Evolutionary conservation across 306 rosid genomes (phyloP).

Genomic region (Biancaea sappan): DNA sequence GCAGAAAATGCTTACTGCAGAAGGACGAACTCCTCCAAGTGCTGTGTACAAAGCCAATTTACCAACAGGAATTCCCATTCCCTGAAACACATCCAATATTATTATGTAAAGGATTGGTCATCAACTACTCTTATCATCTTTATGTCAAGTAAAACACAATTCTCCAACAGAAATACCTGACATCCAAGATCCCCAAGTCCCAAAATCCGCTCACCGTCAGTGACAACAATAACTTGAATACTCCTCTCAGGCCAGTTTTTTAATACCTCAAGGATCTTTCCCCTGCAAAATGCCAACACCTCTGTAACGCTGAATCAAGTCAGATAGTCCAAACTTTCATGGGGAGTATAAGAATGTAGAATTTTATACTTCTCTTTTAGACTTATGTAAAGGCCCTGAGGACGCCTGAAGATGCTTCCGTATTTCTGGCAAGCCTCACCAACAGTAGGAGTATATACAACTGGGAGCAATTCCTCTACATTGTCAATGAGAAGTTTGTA

Average conservation of each 20-base stretch:
- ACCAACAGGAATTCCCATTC: slow-evolving; percentile 99
- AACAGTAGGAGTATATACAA: slow-evolving; percentile 77
- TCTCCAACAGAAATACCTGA: slow-evolving; percentile 60
- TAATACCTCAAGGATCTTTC: slow-evolving; percentile 87
- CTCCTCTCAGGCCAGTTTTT: slow-evolving; percentile 94
- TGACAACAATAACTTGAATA: slow-evolving; percentile 78
- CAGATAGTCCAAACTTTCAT: slow-evolving; percentile 5
- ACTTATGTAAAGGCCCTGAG: slow-evolving; percentile 98
- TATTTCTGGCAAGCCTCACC: slow-evolving; percentile 85
- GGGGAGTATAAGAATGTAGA: slow-evolving; percentile 8
- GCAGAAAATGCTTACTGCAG: slow-evolving; percentile 63
- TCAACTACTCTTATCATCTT: slow-evolving; percentile 19
- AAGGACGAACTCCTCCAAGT: slow-evolving; percentile 98
- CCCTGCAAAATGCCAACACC: slow-evolving; percentile 51
- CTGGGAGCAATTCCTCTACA: slow-evolving; percentile 75
- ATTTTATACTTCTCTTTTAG: slow-evolving; percentile 79
- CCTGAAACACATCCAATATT: slow-evolving; percentile 58
- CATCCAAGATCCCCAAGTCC: slow-evolving; percentile 99
- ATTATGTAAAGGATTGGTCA: slow-evolving; percentile 31
- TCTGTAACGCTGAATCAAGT: slow-evolving; percentile 18
- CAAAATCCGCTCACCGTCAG: slow-evolving; percentile 93
- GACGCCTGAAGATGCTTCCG: slow-evolving; percentile 95
- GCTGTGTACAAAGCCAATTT: slow-evolving; percentile 86
- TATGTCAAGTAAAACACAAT: slow-evolving; percentile 12
- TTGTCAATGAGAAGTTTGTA: slow-evolving; percentile 71